phyloP scores from a whole-genome alignment of 345 rosid genomes.

The Nasturtium officinale region DNA sequence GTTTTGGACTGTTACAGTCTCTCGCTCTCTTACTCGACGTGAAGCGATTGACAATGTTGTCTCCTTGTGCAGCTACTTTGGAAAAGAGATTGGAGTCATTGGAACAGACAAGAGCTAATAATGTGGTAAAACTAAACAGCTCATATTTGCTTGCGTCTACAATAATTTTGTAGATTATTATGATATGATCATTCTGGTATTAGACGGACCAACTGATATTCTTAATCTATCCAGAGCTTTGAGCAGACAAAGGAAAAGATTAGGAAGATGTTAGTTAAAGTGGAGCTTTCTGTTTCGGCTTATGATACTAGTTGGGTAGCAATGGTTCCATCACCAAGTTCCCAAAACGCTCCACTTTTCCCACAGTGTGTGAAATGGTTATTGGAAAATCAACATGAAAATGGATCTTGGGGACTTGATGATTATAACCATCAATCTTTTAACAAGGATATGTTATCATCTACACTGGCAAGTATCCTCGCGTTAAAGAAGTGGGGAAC shows the following conservation, averaged over 20 bases:
- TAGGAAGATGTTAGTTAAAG: slow-evolving; percentile 61
- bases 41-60: slow-evolving; percentile 16
- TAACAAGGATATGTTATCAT: slow-evolving; percentile 63
- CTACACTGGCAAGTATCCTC: slow-evolving; percentile 80
- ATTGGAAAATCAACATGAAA: slow-evolving; percentile 65
- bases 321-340: slow-evolving; percentile 70
- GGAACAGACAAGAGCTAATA: slow-evolving; percentile 34
- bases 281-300: slow-evolving; percentile 69
- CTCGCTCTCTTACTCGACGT: not conserved
- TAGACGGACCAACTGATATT: not conserved
- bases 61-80: slow-evolving; percentile 43
- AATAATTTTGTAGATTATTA: not conserved
- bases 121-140: slow-evolving; percentile 46
- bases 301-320: slow-evolving; percentile 97
- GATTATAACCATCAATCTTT: slow-evolving; percentile 46
- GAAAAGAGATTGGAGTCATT: slow-evolving; percentile 37
- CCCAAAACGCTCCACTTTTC: slow-evolving; percentile 58
- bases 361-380: slow-evolving; percentile 76
- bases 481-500: slow-evolving; percentile 77
- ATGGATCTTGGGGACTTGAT: slow-evolving; percentile 87
- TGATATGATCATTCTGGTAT: too few species aligned
- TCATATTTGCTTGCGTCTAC: slow-evolving; percentile 15
- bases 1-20: slow-evolving; percentile 1
- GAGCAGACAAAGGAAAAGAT: slow-evolving; percentile 56
- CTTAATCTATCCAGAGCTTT: slow-evolving; percentile 42